Conservation (phyloP, 371 early-diverging fungal species). For the Cokeromyces recurvatus region DNA sequence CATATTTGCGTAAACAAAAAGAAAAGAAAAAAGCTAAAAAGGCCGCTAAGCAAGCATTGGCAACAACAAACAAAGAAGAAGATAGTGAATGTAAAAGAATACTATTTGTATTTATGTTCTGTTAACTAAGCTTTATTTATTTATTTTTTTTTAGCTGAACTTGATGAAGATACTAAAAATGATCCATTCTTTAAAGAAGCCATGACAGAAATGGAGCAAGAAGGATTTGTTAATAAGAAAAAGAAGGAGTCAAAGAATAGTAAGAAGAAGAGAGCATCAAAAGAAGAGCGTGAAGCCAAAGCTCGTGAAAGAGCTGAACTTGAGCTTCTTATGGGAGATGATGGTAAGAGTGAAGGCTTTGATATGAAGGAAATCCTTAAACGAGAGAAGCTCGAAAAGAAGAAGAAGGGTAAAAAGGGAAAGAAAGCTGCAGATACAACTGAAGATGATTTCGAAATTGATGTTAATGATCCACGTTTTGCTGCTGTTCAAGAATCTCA, state of each 20-base stretch:
- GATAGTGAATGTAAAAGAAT: constrained; percentile 40
- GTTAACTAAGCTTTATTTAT: constrained; percentile 11
- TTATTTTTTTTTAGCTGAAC: constrained; percentile 32
- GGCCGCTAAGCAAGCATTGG: constrained; percentile 33
- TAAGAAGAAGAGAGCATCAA: constrained; percentile 49
- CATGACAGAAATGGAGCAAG: constrained; percentile 45
- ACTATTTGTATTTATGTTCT: too few species aligned
- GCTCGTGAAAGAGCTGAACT: constrained; percentile 73
- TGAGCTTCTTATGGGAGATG: constrained; percentile 75
- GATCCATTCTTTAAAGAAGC: constrained; percentile 72
- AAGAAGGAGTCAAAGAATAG: constrained; percentile 39
- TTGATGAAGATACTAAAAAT: constrained; percentile 53
- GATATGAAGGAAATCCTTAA: constrained; percentile 86
- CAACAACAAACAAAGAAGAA: constrained; percentile 25
- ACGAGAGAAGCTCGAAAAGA: constrained; percentile 85
- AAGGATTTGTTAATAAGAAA: constrained; percentile 20
- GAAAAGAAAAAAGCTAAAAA: constrained; percentile 71
- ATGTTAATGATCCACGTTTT: constrained; percentile 87
- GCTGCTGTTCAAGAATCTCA: constrained; percentile 73
- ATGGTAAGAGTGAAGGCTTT: constrained; percentile 63
- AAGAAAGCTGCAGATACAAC: constrained; percentile 46
- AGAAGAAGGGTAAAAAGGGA: constrained; percentile 46
- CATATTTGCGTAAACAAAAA: constrained; percentile 79
- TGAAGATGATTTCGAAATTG: constrained; percentile 80
- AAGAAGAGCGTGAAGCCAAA: constrained; percentile 57